Evolutionary conservation across 1,284 basidiomycete species (phyloP), one percentile per base, ranked within the genome.

Genomic region (Porodaedalea pini): DNA sequence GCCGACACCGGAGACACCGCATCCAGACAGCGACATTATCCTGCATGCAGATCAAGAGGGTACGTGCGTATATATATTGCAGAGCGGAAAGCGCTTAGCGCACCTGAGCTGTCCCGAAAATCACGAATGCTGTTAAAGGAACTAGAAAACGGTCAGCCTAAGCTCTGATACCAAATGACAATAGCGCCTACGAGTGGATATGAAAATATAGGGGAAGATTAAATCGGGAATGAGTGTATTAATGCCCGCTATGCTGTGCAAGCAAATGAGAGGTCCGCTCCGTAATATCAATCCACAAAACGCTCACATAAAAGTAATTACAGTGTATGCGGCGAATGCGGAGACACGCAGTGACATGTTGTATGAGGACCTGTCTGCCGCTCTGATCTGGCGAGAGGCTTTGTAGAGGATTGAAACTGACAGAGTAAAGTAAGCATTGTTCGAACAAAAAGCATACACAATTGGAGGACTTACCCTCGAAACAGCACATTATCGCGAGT

Each of bases 61-160:
- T 10, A 23, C 5, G 13, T 17, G 21, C 21, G 25, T 10, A 2
- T 4, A 17, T 31, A 13, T 10, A 15, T 2, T 36, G 4, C 13
- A 13, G 13, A 11, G 4, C 3, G 3, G 6, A 31, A 31, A 32
- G 29, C 17, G 17, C 17, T 49, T 11, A 43, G 21, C 53, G 34
- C 34, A 56, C 58, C 54, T 44, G 44, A 7, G 32, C 41, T 8
- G 54, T 55, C 23, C 58, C 58, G 36, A 59, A 59, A n/a, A 59
- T 41, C 21, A 55, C 27, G 23, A 55, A 59, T 2, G 53, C 40
- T 23, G 54, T 54, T 6, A 59, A 48, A 15, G 58, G 58, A 21
- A 59, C 58, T 59, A 21, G 40, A 31, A 15, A 23, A 21, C 39
- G 4, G 3, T 41, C 21, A 49, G 3, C 1, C n/a, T 32, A 2